phyloP scores from a whole-genome alignment of 306 rosid genomes.

The Rosa rugosa region DNA sequence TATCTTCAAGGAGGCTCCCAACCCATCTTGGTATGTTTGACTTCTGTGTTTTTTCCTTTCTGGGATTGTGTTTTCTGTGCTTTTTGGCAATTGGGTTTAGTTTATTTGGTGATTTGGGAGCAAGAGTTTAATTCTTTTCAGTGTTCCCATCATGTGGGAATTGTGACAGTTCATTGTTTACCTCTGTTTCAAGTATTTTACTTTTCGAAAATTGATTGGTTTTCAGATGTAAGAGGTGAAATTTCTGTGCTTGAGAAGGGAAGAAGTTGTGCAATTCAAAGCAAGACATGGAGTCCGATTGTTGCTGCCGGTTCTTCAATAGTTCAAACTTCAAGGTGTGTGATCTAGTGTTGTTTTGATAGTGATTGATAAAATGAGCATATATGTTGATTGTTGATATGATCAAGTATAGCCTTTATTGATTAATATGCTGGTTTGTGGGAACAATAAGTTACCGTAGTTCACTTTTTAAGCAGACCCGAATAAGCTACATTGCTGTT shows the following conservation, averaged over 20 bases:
- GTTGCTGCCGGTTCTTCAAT: constrained; percentile 25
- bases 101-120: not conserved
- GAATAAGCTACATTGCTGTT: not conserved
- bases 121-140: too few species aligned
- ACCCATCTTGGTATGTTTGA: constrained; percentile 49
- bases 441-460: not conserved
- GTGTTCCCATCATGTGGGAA: constrained; percentile 4
- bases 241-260: constrained; percentile 38
- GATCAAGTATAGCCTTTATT: not conserved
- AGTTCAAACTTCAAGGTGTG: constrained; percentile 44
- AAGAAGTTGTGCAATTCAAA: constrained; percentile 38
- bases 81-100: constrained; percentile 14
- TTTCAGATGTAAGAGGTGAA: constrained; percentile 42
- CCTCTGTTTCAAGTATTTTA: not conserved
- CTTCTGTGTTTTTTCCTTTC: not conserved
- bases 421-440: not conserved
- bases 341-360: not conserved
- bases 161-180: not conserved
- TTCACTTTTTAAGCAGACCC: not conserved
- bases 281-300: constrained; percentile 41
- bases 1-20: constrained; percentile 34
- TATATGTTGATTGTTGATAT: not conserved
- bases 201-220: not conserved
- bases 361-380: constrained; percentile 1
- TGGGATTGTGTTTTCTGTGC: not conserved